Evolutionary conservation across 2,329 filamentous ascomycete genomes (phyloP).

Genomic region (Ceratocystis alfenasii): DNA sequence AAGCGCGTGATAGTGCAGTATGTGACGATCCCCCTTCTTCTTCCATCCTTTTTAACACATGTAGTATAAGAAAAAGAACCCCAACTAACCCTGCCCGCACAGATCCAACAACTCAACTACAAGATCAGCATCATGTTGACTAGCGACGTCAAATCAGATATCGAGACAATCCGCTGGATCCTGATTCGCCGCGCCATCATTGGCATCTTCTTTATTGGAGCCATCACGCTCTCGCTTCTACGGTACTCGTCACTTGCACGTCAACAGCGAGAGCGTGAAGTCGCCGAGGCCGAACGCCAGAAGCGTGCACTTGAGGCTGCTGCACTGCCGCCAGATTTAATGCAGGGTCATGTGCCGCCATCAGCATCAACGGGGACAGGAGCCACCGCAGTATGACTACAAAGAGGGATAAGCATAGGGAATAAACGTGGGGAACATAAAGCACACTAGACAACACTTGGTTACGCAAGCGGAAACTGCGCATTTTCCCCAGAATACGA

Average conservation of each 20-base stretch:
- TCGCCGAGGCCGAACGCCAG: constrained; percentile 29
- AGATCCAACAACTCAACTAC: constrained; percentile 91
- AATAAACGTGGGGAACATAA: not conserved
- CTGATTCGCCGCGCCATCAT: constrained; percentile 51
- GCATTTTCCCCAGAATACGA: too few relatives aligned
- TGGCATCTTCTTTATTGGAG: constrained; percentile 54
- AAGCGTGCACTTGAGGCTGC: constrained; percentile 28
- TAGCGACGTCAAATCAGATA: constrained; percentile 81
- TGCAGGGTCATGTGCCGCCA: constrained; percentile 4
- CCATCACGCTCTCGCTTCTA: constrained; percentile 47
- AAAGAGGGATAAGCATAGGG: not conserved
- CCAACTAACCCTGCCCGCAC: constrained; percentile 23
- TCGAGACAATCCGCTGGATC: constrained; percentile 85
- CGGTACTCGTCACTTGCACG: constrained; percentile 47
- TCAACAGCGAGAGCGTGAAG: constrained; percentile 31
- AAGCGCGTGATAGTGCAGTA: constrained; percentile 68
- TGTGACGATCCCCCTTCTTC: constrained; percentile 26
- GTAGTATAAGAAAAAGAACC: not conserved
- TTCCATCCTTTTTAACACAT: not conserved
- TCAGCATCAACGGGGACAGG: not conserved
- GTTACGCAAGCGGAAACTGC: too few relatives aligned
- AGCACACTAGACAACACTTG: too few relatives aligned
- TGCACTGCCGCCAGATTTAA: constrained; percentile 4
- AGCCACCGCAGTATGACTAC: not conserved
- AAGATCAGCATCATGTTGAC: constrained; percentile 86